A percentile compares a stretch with the other conserved stretches of the same genome.
Conservation (phyloP, 1,284 basidiomycete species). For the Gymnopus androsaceus region DNA sequence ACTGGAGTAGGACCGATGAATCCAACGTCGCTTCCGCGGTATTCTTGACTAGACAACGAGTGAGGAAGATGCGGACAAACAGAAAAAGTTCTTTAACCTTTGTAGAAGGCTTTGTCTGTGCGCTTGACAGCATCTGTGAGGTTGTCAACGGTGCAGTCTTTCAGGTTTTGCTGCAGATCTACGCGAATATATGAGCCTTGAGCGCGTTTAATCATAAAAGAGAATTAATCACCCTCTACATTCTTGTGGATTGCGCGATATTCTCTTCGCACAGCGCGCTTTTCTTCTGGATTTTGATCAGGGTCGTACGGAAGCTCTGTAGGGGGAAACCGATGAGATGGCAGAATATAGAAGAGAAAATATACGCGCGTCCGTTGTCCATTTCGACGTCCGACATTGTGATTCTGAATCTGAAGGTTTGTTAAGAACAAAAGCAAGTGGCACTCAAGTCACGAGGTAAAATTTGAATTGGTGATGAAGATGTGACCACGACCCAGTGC, state of each 20-base stretch:
- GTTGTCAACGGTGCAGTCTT: constrained; percentile 57
- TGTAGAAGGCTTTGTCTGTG: constrained; percentile 61
- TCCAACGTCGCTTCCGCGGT: constrained; percentile 82
- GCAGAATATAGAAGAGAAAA: neutral
- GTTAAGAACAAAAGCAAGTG: constrained; percentile 16
- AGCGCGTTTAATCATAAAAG: neutral
- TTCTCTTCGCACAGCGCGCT: constrained; percentile 66
- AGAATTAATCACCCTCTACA: constrained; percentile 53
- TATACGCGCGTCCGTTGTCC: constrained; percentile 15
- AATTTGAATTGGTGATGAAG: no score
- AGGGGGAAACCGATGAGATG: neutral
- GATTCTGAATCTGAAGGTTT: neutral
- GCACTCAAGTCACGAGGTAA: constrained; percentile 19
- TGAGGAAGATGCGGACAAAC: constrained; percentile 2
- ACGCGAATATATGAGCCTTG: neutral
- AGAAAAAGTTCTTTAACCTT: constrained; percentile 39
- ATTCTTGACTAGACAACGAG: constrained; percentile 59
- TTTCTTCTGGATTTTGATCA: constrained; percentile 76
- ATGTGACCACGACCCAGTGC: no score
- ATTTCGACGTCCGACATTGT: constrained; percentile 34
- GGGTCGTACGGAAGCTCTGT: constrained; percentile 64
- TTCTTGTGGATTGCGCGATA: constrained; percentile 68
- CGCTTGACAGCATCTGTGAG: constrained; percentile 54
- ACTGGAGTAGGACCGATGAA: constrained; percentile 69
- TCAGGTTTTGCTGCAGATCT: constrained; percentile 39